A percentile compares a stretch with the other conserved stretches of the same genome.
Evolutionary conservation across 305 asterid genomes (phyloP).

Genomic region (Fraxinus dipetala): DNA sequence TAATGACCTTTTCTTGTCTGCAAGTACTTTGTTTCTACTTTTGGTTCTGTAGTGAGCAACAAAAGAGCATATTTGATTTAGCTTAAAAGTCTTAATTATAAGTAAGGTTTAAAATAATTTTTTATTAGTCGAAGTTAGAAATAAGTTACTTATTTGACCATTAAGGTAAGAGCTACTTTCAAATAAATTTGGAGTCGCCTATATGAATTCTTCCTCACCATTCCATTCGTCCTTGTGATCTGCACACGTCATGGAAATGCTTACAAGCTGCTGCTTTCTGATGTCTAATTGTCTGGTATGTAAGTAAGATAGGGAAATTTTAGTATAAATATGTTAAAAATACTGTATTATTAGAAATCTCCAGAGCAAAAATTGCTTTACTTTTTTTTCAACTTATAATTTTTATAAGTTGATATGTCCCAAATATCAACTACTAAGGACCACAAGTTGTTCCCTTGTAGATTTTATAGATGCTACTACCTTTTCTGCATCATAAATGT

Average conservation of each 20-base stretch:
- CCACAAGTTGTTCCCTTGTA: conserved; percentile 33
- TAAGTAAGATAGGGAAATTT: not conserved
- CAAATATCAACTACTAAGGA: conserved; percentile 22
- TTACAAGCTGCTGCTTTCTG: not conserved
- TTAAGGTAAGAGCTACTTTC: not conserved
- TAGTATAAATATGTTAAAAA: not conserved
- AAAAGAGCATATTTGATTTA: not conserved
- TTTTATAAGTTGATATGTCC: conserved; percentile 22
- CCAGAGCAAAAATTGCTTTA: not conserved
- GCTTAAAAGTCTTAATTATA: not conserved
- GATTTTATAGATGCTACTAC: conserved; percentile 26
- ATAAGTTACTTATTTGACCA: not conserved
- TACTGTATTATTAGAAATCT: not conserved
- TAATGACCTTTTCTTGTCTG: conserved; percentile 8
- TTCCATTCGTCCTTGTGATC: not conserved
- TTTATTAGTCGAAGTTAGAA: not conserved
- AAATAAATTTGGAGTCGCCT: not conserved
- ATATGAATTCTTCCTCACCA: not conserved
- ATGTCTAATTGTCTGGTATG: not conserved
- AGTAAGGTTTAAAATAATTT: not conserved
- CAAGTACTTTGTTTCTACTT: conserved; percentile 20
- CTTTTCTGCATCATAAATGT: conserved; percentile 22
- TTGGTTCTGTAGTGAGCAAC: conserved; percentile 6
- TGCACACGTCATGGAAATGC: not conserved
- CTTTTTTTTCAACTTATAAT: not conserved